Evolutionary conservation across 129 eudicot species (phyloP), one percentile per base, ranked within the genome.

Genomic region (Flaveria bidentis): DNA sequence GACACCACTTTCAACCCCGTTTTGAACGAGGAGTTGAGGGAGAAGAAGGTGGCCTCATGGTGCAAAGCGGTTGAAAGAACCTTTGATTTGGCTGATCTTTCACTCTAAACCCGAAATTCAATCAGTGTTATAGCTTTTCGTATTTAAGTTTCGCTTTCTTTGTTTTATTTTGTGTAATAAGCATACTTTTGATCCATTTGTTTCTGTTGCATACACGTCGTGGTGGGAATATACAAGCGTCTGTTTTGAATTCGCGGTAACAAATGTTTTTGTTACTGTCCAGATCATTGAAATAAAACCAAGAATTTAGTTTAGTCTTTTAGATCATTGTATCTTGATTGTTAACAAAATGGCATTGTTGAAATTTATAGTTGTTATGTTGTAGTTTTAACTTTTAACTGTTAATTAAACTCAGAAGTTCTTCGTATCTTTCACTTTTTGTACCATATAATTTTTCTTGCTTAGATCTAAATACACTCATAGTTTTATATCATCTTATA

Each of bases 31-130:
- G 92, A 86, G 41, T 55, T 41, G 78, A 85, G 99, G 85, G 83
- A 86, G 87, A 95, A 95, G 89, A 95, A 91, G 83, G 89, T 82
- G 67, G 94, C 85, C 0, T 95, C 99, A 4, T 95, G 97, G 97
- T 89, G 92, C 89, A 91, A 89, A 82, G 99, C 99, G 26, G 95
- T 95, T 33, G 49, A 82, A 69, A 87, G 97, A 79, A 83, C 99
- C 9, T 95, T 95, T 44, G 97, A 95, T 81, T 85, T 95, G 86
- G 99, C 99, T 74, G 99, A 95, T 86, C 83, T 95, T 16, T 87
- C 99, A n/a, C 83, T 87, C 65, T 92, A 74, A 79, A 47, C 56
- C 33, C 28, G 45, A 6, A 23, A 50, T 62, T 11, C 39, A 12
- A 72, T 72, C 56, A 13, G 4, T 36, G 53, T 67, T 22, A 6